Evolutionary conservation across 2,329 filamentous ascomycete genomes (phyloP).

Genomic region (Fusarium staphyleae): DNA sequence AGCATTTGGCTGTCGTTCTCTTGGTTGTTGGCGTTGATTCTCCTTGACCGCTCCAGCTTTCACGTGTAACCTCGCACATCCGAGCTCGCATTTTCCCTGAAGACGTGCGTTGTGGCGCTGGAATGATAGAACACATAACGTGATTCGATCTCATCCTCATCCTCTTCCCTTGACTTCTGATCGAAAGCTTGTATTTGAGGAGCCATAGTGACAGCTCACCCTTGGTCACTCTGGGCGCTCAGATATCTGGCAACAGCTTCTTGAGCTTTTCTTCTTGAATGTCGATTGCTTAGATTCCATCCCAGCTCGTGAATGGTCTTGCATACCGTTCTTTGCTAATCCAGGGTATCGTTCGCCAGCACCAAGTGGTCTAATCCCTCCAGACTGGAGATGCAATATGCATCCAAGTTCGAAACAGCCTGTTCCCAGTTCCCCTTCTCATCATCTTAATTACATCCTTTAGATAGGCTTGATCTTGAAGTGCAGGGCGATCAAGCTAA

Average conservation of each 20-base stretch:
- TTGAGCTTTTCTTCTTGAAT: slow-evolving; percentile 3
- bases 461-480: slow-evolving; percentile 92
- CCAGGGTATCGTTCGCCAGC: slow-evolving; percentile 30
- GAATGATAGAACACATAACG: slow-evolving; percentile 14
- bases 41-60: slow-evolving; percentile 16
- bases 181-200: neutral
- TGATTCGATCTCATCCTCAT: slow-evolving; percentile 26
- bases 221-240: neutral
- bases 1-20: neutral
- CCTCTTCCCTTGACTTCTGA: neutral
- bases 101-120: slow-evolving; percentile 16
- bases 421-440: slow-evolving; percentile 10
- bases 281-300: slow-evolving; percentile 5
- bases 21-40: neutral
- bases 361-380: neutral
- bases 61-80: slow-evolving; percentile 18
- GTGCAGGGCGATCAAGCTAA: slow-evolving; percentile 93
- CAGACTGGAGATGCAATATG: neutral
- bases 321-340: slow-evolving; percentile 20
- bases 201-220: neutral
- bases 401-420: slow-evolving; percentile 1
- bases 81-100: slow-evolving; percentile 13
- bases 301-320: slow-evolving; percentile 5
- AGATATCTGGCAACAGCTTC: neutral
- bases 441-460: slow-evolving; percentile 14